Percentiles rank a stretch among this genome's conserved stretches.
Conservation (phyloP, 108 stramenopile genomes). For the Pseudonitzschia delicatissima region DNA sequence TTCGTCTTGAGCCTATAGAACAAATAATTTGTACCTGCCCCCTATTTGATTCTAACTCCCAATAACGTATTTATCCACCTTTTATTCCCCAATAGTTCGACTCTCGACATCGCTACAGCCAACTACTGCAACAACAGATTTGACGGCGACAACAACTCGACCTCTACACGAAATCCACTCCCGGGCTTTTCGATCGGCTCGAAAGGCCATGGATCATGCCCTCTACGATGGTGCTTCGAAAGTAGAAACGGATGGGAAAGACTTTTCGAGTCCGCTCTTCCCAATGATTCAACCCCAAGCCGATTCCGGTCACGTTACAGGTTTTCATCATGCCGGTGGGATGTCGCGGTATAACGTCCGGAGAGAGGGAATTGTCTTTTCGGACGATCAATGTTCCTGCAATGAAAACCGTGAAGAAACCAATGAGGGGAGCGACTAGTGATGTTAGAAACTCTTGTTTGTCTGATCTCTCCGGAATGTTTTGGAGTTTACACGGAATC, state of each 20-base stretch:
- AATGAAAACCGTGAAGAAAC: slow-evolving; percentile 1
- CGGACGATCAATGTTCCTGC: slow-evolving; percentile 45
- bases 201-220: slow-evolving; percentile 27
- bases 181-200: slow-evolving; percentile 33
- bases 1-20: no score
- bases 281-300: slow-evolving; percentile 40
- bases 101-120: not conserved
- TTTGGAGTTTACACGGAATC: slow-evolving; percentile 53
- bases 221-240: no score
- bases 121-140: not conserved
- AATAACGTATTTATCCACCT: not conserved
- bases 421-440: not conserved
- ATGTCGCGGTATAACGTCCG: slow-evolving; percentile 67
- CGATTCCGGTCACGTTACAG: slow-evolving; percentile 69
- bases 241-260: no score
- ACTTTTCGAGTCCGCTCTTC: not conserved
- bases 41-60: no score
- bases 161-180: slow-evolving; percentile 14
- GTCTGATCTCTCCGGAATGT: not conserved
- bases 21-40: no score
- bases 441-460: not conserved
- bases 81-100: not conserved
- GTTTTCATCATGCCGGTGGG: slow-evolving; percentile 59
- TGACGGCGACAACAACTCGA: not conserved
- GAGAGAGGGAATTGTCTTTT: slow-evolving; percentile 80